Evolutionary conservation across 176 grass and related monocot genomes (phyloP), one percentile per base, ranked within the genome.

Genomic region (Ananas comosus): DNA sequence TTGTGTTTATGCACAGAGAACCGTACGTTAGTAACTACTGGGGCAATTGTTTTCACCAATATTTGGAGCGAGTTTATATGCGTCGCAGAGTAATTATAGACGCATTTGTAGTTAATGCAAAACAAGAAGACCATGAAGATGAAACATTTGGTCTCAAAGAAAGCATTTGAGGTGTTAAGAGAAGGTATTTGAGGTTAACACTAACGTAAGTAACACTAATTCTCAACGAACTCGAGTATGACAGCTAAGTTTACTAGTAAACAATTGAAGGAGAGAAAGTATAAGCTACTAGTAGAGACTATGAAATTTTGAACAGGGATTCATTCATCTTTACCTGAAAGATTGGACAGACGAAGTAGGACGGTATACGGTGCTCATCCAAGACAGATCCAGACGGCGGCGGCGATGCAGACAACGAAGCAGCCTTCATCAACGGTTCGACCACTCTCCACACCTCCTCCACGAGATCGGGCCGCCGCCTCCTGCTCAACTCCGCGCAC

Each of bases 281-380:
- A 50, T 11, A 9, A 71, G 50, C 16, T 24, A 14, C 28, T 42
- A 29, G 49, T 13, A 70, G 59, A 63, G 27, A 56, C 22, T 51
- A 16, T 64, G 24, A 23, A 42, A 42, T 42, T 42, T 42, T 1
- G 33, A 42, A 42, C 33, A 42, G 33, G 33, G 33, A 42, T 4
- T 42, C 4, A 27, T 2, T 27, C 22, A 42, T 42, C 33, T 42
- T 42, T 82, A 91, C 91, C 91, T 91, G 88, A 75, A 79, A 74
- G 64, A 96, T 91, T 50, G 85, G 92, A 76, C 92, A 89, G 10
- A 89, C 56, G 76, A 96, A 89, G 58, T 83, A 92, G 47, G 74
- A 85, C 17, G 85, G 88, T 13, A 56, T 7, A 6, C 12, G 53
- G 1, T 54, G 65, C 48, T 53, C 74, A 1, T 78, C 51, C 8